Conservation (phyloP, 2,329 filamentous ascomycete species). For the Raffaelea albimanens region DNA sequence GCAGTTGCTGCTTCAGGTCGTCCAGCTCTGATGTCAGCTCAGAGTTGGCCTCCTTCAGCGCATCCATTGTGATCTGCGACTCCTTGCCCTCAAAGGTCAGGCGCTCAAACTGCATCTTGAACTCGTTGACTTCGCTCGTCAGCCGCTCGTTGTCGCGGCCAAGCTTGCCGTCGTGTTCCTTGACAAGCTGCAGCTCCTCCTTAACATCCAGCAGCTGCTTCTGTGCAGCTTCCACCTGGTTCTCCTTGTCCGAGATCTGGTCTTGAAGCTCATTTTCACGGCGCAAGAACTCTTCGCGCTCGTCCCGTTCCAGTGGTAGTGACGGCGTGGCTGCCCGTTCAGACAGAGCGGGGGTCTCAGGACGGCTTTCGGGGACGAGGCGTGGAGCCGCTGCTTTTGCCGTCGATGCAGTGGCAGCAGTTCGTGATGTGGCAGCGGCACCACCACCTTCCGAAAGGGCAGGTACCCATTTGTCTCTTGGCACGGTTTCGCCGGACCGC, state of each 20-base stretch:
- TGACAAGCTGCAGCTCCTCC: slow-evolving; percentile 76
- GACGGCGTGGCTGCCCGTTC: slow-evolving; percentile 83
- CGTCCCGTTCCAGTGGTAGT: slow-evolving; percentile 85
- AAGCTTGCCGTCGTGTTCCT: slow-evolving; percentile 74
- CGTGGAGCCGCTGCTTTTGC: slow-evolving; percentile 45
- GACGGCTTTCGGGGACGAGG: slow-evolving; percentile 45
- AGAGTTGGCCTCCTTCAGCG: slow-evolving; percentile 87
- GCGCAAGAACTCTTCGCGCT: slow-evolving; percentile 89
- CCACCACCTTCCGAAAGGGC: slow-evolving; percentile 46
- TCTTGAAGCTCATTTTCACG: slow-evolving; percentile 97
- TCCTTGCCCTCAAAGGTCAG: slow-evolving; percentile 95
- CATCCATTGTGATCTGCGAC: slow-evolving; percentile 94
- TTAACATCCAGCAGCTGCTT: slow-evolving; percentile 73
- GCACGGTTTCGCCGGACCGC: slow-evolving; percentile 80
- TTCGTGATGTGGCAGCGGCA: slow-evolving; percentile 28
- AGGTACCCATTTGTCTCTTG: slow-evolving; percentile 79
- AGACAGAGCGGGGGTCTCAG: slow-evolving; percentile 56
- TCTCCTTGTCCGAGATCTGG: slow-evolving; percentile 88
- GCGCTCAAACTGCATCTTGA: slow-evolving; percentile 95
- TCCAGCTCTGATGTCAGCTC: slow-evolving; percentile 89
- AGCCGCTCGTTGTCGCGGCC: slow-evolving; percentile 87
- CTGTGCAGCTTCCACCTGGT: slow-evolving; percentile 67
- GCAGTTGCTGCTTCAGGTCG: slow-evolving; percentile 88
- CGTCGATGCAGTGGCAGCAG: slow-evolving; percentile 37
- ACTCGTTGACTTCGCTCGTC: slow-evolving; percentile 76